Evolutionary conservation across 1,284 basidiomycete species (phyloP).

Genomic region (Athelia psychrophila): DNA sequence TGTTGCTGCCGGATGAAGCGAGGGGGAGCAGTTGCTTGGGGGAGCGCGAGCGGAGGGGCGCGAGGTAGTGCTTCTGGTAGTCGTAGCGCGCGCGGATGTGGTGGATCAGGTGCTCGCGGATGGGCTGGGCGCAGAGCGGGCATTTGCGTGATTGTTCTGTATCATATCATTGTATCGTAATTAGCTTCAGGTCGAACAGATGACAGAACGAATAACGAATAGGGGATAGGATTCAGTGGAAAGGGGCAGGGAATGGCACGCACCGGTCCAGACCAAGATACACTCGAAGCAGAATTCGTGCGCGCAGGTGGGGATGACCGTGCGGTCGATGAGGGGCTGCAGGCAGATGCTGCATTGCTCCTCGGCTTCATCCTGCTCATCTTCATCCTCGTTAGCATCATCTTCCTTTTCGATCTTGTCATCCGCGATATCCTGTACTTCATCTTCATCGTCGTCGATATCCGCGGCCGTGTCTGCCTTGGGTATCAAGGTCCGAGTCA

Average conservation of each 20-base stretch:
- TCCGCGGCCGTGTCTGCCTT: no score
- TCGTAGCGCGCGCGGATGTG: slow-evolving; percentile 73
- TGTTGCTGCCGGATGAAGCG: slow-evolving; percentile 24
- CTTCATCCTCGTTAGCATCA: no score
- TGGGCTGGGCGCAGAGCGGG: slow-evolving; percentile 75
- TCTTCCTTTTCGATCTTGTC: no score
- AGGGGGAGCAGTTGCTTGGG: no score
- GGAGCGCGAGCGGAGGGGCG: slow-evolving; percentile 56
- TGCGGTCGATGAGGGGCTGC: slow-evolving; percentile 68
- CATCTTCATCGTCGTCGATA: no score
- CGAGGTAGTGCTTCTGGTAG: slow-evolving; percentile 77
- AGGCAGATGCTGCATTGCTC: slow-evolving; percentile 67
- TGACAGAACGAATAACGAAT: slow-evolving; percentile 2
- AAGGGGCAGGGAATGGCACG: slow-evolving; percentile 5
- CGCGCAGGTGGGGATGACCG: slow-evolving; percentile 76
- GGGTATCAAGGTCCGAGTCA: no score
- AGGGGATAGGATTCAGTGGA: background rate
- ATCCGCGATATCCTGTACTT: no score
- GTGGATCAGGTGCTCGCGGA: slow-evolving; percentile 80
- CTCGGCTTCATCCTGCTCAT: no score
- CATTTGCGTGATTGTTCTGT: slow-evolving; percentile 76
- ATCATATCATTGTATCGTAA: background rate
- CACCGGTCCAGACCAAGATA: slow-evolving; percentile 79
- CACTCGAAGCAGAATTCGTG: slow-evolving; percentile 92
- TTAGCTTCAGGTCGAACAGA: slow-evolving; percentile 2